Percentiles rank a stretch among this genome's conserved stretches.
Conservation (phyloP, 1,284 basidiomycete genomes). For the Exobasidium cylindrosporum region DNA sequence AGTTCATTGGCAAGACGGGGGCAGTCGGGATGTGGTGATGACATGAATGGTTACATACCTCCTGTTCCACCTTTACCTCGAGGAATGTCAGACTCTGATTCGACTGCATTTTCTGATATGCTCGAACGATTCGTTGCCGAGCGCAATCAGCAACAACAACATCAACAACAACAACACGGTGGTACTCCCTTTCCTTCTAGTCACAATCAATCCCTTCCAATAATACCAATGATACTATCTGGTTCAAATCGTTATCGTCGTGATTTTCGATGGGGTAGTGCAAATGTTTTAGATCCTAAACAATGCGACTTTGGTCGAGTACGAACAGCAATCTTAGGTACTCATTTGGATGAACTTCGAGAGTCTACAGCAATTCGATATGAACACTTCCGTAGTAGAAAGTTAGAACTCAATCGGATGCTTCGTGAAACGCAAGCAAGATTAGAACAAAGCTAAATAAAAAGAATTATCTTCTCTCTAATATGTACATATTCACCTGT, state of each 20-base stretch:
- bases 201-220: neutral
- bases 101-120: neutral
- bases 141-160: neutral
- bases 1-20: neutral
- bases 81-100: neutral
- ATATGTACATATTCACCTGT: too few relatives aligned
- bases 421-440: neutral
- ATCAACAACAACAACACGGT: neutral
- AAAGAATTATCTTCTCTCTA: too few relatives aligned
- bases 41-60: neutral
- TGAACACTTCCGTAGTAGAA: slow-evolving; percentile 4
- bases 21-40: neutral
- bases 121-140: neutral
- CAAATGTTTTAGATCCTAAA: slow-evolving; percentile 9
- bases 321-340: slow-evolving; percentile 4
- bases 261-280: slow-evolving; percentile 2
- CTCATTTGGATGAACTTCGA: slow-evolving; percentile 1
- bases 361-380: slow-evolving; percentile 3
- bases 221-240: neutral
- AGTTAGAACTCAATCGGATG: neutral
- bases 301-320: slow-evolving; percentile 7
- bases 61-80: slow-evolving; percentile 1
- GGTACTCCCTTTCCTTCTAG: neutral
- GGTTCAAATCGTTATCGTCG: neutral
- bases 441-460: neutral